These are phyloP conservation scores for Physcomitrium patens DNA, from an alignment of 225 moss, liverwort and hornwort genomes.

Conservation along the genomic window DNA sequence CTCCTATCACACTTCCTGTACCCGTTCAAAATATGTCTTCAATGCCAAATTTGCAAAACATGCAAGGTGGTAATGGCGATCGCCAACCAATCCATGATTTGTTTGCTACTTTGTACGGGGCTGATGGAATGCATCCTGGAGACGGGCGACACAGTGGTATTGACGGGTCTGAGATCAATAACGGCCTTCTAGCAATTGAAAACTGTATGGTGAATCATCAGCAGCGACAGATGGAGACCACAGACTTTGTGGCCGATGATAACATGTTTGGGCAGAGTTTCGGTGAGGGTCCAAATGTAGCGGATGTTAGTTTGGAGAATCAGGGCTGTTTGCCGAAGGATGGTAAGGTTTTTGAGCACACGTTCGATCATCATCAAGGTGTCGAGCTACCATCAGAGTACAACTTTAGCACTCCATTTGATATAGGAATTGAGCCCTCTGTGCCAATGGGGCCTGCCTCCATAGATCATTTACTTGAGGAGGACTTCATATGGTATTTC, in stretches of 20 bases:
- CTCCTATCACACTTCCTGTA: slow-evolving; percentile 42
- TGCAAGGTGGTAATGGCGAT: slow-evolving; percentile 44
- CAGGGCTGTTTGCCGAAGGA: slow-evolving; percentile 51
- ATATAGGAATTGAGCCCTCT: slow-evolving; percentile 64
- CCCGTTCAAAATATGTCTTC: slow-evolving; percentile 49
- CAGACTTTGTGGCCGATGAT: slow-evolving; percentile 58
- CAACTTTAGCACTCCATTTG: slow-evolving; percentile 63
- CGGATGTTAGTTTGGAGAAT: slow-evolving; percentile 46
- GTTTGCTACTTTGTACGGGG: slow-evolving; percentile 63
- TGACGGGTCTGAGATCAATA: slow-evolving; percentile 41
- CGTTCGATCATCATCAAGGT: slow-evolving; percentile 58
- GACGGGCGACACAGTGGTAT: slow-evolving; percentile 49
- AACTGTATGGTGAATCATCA: slow-evolving; percentile 39
- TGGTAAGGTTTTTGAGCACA: slow-evolving; percentile 52
- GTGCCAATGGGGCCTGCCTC: slow-evolving; percentile 55
- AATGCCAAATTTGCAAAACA: slow-evolving; percentile 32
- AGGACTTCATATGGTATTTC: slow-evolving; percentile 79
- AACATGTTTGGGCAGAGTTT: slow-evolving; percentile 60
- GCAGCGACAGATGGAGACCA: slow-evolving; percentile 49
- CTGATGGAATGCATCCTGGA: slow-evolving; percentile 45
- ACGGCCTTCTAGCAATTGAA: slow-evolving; percentile 38
- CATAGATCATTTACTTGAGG: slow-evolving; percentile 55
- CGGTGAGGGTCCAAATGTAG: slow-evolving; percentile 41
- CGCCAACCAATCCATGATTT: slow-evolving; percentile 66
- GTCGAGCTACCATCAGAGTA: slow-evolving; percentile 56